Evolutionary conservation across 2,329 filamentous ascomycete species (phyloP), one percentile per base, ranked within the genome.

Genomic region (Diaporthe velutina): DNA sequence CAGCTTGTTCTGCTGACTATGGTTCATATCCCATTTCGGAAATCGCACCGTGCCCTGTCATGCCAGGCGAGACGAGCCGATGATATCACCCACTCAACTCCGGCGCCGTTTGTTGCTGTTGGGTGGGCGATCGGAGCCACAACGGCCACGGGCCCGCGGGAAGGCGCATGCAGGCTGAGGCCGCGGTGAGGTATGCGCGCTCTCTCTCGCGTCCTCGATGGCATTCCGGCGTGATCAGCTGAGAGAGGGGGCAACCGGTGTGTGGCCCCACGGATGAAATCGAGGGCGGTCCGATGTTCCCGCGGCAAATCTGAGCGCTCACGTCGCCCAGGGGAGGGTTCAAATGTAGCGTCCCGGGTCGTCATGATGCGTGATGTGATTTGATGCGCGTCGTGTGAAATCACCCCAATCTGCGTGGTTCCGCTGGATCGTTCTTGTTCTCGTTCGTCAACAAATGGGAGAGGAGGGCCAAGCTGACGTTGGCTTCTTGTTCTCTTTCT

Each of bases 391-490:
- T 2, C 8, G 45, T 35, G 58, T 17, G 68, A 33, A 66, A 68
- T 74, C 28, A 71, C 28, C 64, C 30, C 48, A 55, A 54, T 28
- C 54, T 73, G 61, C 71, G 64, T 25, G 64, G 40, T 70, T 67
- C 70, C 70, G 74, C 35, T 19, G 28, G 30, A n/a, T 25, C 33
- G 48, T 30, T 50, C 33, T 42, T 58, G 28, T 45, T 35, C 42
- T 70, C 70, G 64, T 50, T 73, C 35, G 50, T 68, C 9, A 35
- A 42, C 73, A 73, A 73, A 70, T 64, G 55, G 55, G 64, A 73
- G 40, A 50, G 35, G 48, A 38, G 64, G 58, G 38, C 38, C 38
- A 52, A 40, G 30, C 64, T 67, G 45, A 28, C n/a, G 17, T 54
- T 68, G 28, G 64, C 45, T 22, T 28, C 19, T 10, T 54, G 28